Conservation (phyloP, 177 flowering plant genomes). For the Telopea speciosissima region DNA sequence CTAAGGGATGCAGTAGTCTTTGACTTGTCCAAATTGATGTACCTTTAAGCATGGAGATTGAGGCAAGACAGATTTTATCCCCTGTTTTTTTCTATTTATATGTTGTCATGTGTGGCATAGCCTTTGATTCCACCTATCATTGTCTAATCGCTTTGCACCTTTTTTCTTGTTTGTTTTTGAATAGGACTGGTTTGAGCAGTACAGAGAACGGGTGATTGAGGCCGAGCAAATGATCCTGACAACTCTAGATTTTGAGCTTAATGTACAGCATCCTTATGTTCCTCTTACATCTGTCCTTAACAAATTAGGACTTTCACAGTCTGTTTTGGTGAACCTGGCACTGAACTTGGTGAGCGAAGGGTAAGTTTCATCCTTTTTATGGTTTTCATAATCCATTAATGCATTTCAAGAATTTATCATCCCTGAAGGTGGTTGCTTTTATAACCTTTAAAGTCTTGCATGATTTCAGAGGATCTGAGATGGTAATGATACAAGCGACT, state of each 20-base stretch:
- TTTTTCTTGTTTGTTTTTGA: constrained; percentile 13
- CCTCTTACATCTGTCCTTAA: constrained; percentile 70
- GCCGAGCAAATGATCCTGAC: constrained; percentile 89
- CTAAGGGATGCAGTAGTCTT: neutral
- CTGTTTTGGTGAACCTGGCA: constrained; percentile 72
- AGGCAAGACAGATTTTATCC: neutral
- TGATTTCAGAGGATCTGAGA: neutral
- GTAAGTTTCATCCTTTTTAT: constrained; percentile 38
- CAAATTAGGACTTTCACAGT: constrained; percentile 80
- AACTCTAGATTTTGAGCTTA: constrained; percentile 88
- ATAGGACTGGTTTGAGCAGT: constrained; percentile 96
- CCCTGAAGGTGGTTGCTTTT: neutral
- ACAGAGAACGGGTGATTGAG: constrained; percentile 67
- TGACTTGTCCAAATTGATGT: neutral
- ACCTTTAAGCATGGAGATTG: neutral
- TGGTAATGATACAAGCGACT: neutral
- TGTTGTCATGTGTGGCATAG: neutral
- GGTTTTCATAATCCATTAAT: neutral
- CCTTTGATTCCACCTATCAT: neutral
- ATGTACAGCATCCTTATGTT: constrained; percentile 84
- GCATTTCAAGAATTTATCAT: neutral
- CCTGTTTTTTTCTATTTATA: neutral
- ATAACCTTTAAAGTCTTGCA: neutral
- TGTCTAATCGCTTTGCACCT: too few relatives aligned
- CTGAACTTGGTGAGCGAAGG: constrained; percentile 84